Base-by-base conservation (phyloP, 805 yeast genomes). In the Sugiyamaella valdiviana region DNA sequence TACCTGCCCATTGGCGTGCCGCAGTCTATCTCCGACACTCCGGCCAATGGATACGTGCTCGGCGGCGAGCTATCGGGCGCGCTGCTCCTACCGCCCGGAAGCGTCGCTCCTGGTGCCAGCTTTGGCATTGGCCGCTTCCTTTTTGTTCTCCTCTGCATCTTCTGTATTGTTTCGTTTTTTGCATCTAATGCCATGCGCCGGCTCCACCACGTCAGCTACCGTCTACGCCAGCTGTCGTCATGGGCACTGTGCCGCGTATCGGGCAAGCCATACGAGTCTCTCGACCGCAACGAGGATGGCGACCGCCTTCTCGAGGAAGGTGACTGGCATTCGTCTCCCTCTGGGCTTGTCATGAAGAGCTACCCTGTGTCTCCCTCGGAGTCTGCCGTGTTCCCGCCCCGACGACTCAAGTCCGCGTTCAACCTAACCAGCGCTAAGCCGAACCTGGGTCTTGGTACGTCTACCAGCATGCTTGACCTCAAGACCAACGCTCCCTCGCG, bases 11-110 rank as follows among this genome's bases (percentile, higher is more conserved):
- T 51, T 19, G 47, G 48, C 9, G 32, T 36, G 19, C 39, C 47
- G 14, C 43, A 51, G 19, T 47, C 48, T 17, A 46, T 43, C 10
- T 59, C 54, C 22, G 32, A 24, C 6, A 43, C 40, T 40, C 32
- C 32, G 4, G 32, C 32, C 32, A 26, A 26, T 26, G 32, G 32
- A 26, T 26, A 26, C 32, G 42, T 56, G 4, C 48, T 37, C 6
- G 66, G 64, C 1, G 66, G 65, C 20, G 65, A 59, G 41, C 43
- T 51, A 6, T 43, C 46, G 24, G 39, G 39, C 12, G 39, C 32
- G 2, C 3, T 6, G 3, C 32, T n/a, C 9, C 32, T 26, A 10
- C 32, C 32, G 14, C 14, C 32, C 14, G 23, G 36, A 7, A 29
- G 36, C 36, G 6, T 20, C 20, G 9, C 21, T 6, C 21, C 36